Evolutionary conservation across 257 asterid genomes (phyloP).

Genomic region (Gentiana dahurica): DNA sequence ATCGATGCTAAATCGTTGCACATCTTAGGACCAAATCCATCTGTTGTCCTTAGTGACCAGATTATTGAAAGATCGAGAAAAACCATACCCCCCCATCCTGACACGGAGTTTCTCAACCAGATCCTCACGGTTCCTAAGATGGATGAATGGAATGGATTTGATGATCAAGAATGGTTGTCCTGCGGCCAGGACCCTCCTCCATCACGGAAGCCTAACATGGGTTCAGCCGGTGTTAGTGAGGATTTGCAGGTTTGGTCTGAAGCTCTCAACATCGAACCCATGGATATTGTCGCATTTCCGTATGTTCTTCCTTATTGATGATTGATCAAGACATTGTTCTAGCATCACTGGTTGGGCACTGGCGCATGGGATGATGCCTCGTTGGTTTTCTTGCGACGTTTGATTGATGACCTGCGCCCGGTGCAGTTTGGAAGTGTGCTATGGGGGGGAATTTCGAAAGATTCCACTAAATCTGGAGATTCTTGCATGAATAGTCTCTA

Average conservation of each 20-base stretch:
- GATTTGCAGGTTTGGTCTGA: conserved; percentile 52
- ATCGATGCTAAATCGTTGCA: conserved; percentile 26
- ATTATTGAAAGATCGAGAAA: conserved; percentile 32
- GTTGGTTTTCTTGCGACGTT: neutral
- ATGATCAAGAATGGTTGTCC: conserved; percentile 58
- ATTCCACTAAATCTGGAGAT: neutral
- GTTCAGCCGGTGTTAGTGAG: conserved; percentile 11
- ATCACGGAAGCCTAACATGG: conserved; percentile 14
- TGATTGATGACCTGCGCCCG: neutral
- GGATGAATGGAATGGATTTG: conserved; percentile 38
- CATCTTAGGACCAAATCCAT: conserved; percentile 25
- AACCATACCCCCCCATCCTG: conserved; percentile 53
- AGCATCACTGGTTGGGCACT: neutral
- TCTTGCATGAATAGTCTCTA: no score
- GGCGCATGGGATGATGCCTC: conserved; percentile 5
- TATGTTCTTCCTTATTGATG: conserved; percentile 72
- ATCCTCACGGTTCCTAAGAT: conserved; percentile 41
- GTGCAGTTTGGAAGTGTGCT: conserved; percentile 4
- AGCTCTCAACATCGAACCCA: conserved; percentile 46
- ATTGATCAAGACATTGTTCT: neutral
- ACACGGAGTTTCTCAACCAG: conserved; percentile 41
- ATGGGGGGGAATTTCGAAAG: neutral
- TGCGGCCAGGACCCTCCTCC: conserved; percentile 21
- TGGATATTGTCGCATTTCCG: conserved; percentile 59
- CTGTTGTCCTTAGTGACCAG: conserved; percentile 13